Percentiles rank a stretch among this genome's conserved stretches.
phyloP scores from a whole-genome alignment of 192 early-diverging fungal genomes.

The Backusella westeae region DNA sequence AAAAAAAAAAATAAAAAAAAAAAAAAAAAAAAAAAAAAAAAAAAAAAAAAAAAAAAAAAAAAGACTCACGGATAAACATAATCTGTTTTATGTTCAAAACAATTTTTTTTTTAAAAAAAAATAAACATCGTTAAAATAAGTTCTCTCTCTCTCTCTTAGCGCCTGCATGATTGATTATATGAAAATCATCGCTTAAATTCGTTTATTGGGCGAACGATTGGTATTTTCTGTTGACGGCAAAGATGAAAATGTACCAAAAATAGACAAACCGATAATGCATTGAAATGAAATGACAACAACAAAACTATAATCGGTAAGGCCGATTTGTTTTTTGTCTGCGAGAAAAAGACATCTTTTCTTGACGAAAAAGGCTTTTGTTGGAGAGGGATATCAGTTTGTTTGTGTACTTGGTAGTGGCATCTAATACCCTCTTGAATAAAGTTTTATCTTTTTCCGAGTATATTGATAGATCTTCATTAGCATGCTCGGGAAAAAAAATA shows the following conservation, averaged over 20 bases:
- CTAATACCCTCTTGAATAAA: background rate
- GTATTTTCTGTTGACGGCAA: background rate
- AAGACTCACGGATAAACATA: background rate
- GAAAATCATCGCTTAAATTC: background rate
- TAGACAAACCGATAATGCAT: background rate
- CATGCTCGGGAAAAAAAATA: too few relatives aligned
- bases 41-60: background rate
- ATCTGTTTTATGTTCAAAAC: background rate
- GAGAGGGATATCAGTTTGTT: background rate
- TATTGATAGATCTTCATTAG: too few relatives aligned
- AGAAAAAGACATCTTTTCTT: too few relatives aligned
- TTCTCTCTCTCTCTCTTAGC: background rate
- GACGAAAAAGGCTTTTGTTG: background rate
- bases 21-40: too few relatives aligned
- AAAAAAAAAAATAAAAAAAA: too few relatives aligned
- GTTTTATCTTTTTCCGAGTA: background rate
- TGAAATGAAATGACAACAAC: background rate
- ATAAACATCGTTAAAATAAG: background rate
- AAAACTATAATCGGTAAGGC: background rate
- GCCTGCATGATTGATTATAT: background rate
- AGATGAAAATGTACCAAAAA: background rate
- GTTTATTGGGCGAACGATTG: background rate
- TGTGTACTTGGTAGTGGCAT: background rate
- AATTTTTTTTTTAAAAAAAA: background rate
- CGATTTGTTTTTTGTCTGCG: background rate